Conservation (phyloP, 1,284 basidiomycete genomes). For the Irpex sp. region DNA sequence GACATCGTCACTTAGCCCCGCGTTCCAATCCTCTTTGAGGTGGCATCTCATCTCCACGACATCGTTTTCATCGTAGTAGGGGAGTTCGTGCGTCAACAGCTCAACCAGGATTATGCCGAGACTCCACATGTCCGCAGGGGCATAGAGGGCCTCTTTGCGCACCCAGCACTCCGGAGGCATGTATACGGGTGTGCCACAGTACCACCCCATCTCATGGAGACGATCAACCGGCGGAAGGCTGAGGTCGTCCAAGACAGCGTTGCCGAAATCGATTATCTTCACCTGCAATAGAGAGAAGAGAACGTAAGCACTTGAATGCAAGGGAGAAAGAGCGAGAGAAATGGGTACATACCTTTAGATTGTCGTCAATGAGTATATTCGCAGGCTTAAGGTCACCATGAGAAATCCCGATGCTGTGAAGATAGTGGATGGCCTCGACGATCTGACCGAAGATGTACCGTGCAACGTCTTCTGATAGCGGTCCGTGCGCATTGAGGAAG, state of each 20-base stretch:
- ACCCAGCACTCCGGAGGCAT: neutral
- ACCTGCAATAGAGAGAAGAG: neutral
- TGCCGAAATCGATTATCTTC: neutral
- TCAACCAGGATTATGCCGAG: neutral
- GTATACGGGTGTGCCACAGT: neutral
- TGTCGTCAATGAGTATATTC: neutral
- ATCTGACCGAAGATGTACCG: neutral
- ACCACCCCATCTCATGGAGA: neutral
- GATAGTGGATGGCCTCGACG: neutral
- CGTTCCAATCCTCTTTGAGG: neutral
- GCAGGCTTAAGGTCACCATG: neutral
- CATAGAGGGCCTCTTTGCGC: neutral
- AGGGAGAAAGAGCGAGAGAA: neutral
- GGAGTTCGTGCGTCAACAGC: neutral
- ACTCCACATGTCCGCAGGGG: neutral
- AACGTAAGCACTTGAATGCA: neutral
- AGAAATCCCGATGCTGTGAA: neutral
- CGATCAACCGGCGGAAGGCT: neutral
- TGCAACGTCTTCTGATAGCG: neutral
- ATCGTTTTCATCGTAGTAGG: neutral
- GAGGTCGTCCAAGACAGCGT: neutral
- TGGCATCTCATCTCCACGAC: neutral
- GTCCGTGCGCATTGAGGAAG: neutral
- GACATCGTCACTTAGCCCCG: neutral
- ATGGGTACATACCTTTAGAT: neutral